A percentile compares a stretch with the other conserved stretches of the same genome.
Evolutionary conservation across 2,329 filamentous ascomycete genomes (phyloP).

Genomic region (Pyricularia grisea): DNA sequence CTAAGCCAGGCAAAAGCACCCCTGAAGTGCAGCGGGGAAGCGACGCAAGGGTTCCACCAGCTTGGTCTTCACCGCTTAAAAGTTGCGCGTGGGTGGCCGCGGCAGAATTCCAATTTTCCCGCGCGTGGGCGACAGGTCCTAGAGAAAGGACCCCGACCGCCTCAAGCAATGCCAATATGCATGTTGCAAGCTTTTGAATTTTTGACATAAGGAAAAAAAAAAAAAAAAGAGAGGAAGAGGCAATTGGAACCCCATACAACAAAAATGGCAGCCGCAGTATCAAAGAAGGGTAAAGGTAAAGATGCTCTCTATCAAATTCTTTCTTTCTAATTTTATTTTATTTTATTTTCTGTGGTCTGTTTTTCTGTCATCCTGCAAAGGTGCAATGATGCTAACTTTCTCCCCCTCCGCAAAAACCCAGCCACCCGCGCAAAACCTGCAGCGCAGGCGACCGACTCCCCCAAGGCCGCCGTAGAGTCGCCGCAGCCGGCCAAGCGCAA

Average conservation of each 20-base stretch:
- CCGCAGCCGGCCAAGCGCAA: slow-evolving; percentile 5
- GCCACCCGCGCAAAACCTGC: slow-evolving; percentile 5
- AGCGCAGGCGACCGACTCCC: background rate
- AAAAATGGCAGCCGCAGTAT: background rate
- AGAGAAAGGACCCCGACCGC: background rate
- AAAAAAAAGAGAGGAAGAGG: background rate
- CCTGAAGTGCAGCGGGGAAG: background rate
- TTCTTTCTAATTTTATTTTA: background rate
- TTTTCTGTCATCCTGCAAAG: background rate
- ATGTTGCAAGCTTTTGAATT: background rate
- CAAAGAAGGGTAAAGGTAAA: background rate
- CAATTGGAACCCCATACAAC: background rate
- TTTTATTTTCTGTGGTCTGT: background rate
- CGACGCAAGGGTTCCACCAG: background rate
- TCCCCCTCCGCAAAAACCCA: background rate
- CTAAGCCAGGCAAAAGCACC: background rate
- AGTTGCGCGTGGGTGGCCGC: background rate
- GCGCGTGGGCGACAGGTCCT: background rate
- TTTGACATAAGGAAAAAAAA: background rate
- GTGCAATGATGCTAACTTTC: background rate
- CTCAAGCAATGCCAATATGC: background rate
- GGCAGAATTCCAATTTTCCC: background rate
- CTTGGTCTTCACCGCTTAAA: slow-evolving; percentile 1
- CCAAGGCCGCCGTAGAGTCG: slow-evolving; percentile 1
- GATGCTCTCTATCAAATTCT: background rate